phyloP scores from a whole-genome alignment of 2,329 filamentous ascomycete species.

The Aspergillus pseudoviridinutans region DNA sequence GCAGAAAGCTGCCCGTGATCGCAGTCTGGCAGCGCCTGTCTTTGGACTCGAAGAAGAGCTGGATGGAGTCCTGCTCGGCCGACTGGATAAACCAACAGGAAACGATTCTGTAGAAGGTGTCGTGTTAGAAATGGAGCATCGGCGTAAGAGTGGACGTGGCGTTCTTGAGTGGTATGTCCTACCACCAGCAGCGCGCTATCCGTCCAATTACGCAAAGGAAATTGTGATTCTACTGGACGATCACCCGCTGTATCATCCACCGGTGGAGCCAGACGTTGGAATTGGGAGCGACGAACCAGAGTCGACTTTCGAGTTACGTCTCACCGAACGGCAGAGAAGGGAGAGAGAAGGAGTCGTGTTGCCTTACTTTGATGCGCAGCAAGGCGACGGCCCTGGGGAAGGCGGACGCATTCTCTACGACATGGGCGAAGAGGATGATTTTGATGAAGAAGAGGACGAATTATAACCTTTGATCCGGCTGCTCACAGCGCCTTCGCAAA shows the following conservation, averaged over 20 bases:
- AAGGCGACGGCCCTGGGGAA: constrained; percentile 64
- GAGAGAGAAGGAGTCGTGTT: constrained; percentile 86
- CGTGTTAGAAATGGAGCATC: constrained; percentile 80
- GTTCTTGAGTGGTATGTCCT: constrained; percentile 67
- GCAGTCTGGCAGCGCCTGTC: constrained; percentile 68
- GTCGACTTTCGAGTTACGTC: constrained; percentile 77
- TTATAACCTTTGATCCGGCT: constrained; percentile 49
- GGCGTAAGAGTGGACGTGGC: constrained; percentile 74
- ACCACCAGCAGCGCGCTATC: constrained; percentile 44
- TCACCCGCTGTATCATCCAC: constrained; percentile 63
- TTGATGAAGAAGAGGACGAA: constrained; percentile 94
- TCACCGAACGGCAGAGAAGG: constrained; percentile 85
- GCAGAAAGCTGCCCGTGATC: constrained; percentile 69
- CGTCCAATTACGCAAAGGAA: constrained; percentile 47
- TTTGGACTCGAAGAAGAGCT: constrained; percentile 74
- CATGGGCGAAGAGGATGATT: constrained; percentile 94
- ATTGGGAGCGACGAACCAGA: constrained; percentile 55
- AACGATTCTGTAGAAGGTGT: constrained; percentile 52
- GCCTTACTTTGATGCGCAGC: constrained; percentile 96
- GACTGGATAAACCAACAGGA: constrained; percentile 39
- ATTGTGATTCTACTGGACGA: constrained; percentile 66
- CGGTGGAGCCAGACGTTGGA: constrained; percentile 38
- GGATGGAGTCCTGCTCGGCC: constrained; percentile 73
- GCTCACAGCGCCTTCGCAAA: background rate
- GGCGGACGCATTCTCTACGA: constrained; percentile 94